These are phyloP conservation scores for Aotearoamyces nothofagi DNA, from an alignment of 2,329 filamentous ascomycete genomes.

Conservation along the genomic window DNA sequence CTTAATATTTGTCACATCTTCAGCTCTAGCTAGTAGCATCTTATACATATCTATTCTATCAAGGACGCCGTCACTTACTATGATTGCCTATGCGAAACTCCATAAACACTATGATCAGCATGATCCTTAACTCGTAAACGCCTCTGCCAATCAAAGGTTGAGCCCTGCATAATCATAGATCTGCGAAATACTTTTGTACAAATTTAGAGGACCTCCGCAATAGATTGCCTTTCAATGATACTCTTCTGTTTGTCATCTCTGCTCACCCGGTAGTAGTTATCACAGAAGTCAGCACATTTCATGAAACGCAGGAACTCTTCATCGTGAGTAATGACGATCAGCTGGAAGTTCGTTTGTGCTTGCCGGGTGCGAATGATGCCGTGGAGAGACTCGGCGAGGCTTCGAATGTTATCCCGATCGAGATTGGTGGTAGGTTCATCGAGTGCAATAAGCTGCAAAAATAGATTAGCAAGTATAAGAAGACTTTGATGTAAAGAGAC, in stretches of 20 bases:
- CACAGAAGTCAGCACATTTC: conserved; percentile 86
- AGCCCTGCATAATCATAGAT: no score
- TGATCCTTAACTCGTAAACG: no score
- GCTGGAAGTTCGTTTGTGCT: conserved; percentile 87
- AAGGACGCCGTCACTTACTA: no score
- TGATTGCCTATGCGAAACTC: no score
- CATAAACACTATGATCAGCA: no score
- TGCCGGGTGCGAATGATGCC: conserved; percentile 74
- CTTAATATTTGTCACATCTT: no score
- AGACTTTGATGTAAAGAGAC: conserved; percentile 5
- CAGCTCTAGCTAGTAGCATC: no score
- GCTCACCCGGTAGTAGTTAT: conserved; percentile 78
- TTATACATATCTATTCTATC: no score
- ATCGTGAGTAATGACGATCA: conserved; percentile 97
- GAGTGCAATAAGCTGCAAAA: conserved; percentile 59
- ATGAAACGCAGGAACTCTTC: conserved; percentile 90
- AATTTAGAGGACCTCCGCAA: conserved; percentile 9
- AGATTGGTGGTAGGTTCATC: conserved; percentile 97
- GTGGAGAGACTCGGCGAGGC: conserved; percentile 70
- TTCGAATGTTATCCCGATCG: conserved; percentile 86
- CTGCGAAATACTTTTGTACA: no score
- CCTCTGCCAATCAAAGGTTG: no score
- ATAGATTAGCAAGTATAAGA: conserved; percentile 2
- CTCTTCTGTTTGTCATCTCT: conserved; percentile 78
- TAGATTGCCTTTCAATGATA: conserved; percentile 52